phyloP scores from a whole-genome alignment of 306 rosid genomes.

The Medicago ruthenica region DNA sequence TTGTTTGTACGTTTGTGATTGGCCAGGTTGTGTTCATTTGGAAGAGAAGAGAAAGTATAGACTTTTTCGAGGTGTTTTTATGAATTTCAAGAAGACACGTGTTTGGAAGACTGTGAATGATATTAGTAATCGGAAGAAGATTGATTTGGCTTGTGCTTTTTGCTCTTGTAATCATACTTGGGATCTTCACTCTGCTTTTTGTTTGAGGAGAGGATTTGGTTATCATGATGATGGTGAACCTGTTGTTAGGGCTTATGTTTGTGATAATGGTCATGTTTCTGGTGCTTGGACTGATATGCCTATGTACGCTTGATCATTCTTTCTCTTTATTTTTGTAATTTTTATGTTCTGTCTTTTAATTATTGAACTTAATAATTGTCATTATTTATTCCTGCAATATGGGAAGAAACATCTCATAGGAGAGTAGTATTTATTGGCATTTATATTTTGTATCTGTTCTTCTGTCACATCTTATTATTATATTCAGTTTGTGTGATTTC shows the following conservation, averaged over 20 bases:
- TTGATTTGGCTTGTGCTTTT: constrained; percentile 77
- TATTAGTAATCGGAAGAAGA: constrained; percentile 61
- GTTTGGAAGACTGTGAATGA: constrained; percentile 89
- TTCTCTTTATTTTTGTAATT: neutral
- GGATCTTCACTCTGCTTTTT: constrained; percentile 92
- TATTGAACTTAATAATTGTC: neutral
- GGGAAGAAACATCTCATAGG: neutral
- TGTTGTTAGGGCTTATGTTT: constrained; percentile 89
- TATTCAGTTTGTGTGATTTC: too few relatives aligned
- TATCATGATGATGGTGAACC: constrained; percentile 96
- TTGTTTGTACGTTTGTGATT: constrained; percentile 75
- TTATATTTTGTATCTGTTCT: neutral
- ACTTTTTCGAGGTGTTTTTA: constrained; percentile 85
- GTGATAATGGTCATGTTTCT: constrained; percentile 94
- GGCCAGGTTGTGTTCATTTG: constrained; percentile 90
- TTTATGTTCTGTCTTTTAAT: neutral
- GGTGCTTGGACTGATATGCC: constrained; percentile 99
- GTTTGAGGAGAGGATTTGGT: constrained; percentile 74
- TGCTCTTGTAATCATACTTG: constrained; percentile 72
- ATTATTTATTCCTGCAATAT: neutral
- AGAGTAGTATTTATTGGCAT: neutral
- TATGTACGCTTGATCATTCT: constrained; percentile 55
- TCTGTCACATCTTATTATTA: neutral
- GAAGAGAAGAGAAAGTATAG: constrained; percentile 85
- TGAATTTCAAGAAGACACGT: constrained; percentile 72